A percentile compares a stretch with the other conserved stretches of the same genome.
phyloP scores from a whole-genome alignment of 108 stramenopile genomes.

The Skeletonema marinoi region DNA sequence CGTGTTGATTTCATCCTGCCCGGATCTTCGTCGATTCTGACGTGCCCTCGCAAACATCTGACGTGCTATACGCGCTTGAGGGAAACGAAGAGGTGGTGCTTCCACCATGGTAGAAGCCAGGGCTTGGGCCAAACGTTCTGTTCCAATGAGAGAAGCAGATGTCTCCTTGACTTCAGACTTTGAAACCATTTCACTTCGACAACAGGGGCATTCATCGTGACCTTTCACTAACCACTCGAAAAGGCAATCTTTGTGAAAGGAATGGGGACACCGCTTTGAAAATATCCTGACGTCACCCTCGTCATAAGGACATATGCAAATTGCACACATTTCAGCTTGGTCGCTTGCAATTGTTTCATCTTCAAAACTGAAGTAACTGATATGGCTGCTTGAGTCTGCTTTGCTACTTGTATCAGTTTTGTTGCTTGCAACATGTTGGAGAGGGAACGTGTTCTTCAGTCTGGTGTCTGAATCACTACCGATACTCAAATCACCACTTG shows the following conservation, averaged over 20 bases:
- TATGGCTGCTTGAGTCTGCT: not conserved
- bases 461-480: not conserved
- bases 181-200: conserved; percentile 42
- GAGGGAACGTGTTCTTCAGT: not conserved
- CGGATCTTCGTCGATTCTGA: not conserved
- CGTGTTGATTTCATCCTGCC: not conserved
- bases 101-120: conserved; percentile 21
- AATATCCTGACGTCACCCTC: conserved; percentile 41
- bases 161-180: conserved; percentile 44
- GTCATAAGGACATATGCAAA: conserved; percentile 37
- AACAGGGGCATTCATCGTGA: conserved; percentile 46
- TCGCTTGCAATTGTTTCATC: conserved; percentile 40
- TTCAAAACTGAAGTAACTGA: conserved; percentile 40
- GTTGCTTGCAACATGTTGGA: conserved; percentile 3
- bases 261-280: conserved; percentile 39
- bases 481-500: not conserved
- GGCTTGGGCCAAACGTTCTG: conserved; percentile 27
- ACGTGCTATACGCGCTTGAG: conserved; percentile 11
- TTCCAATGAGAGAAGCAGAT: conserved; percentile 40
- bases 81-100: conserved; percentile 23
- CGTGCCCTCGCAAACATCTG: conserved; percentile 13
- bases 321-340: conserved; percentile 42
- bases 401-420: conserved; percentile 20
- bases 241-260: conserved; percentile 50
- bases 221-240: conserved; percentile 48